A percentile compares a stretch with the other conserved stretches of the same genome.
These are phyloP conservation scores for Clathrus columnatus DNA, from an alignment of 768 basidiomycete genomes.

Conservation along the genomic window DNA sequence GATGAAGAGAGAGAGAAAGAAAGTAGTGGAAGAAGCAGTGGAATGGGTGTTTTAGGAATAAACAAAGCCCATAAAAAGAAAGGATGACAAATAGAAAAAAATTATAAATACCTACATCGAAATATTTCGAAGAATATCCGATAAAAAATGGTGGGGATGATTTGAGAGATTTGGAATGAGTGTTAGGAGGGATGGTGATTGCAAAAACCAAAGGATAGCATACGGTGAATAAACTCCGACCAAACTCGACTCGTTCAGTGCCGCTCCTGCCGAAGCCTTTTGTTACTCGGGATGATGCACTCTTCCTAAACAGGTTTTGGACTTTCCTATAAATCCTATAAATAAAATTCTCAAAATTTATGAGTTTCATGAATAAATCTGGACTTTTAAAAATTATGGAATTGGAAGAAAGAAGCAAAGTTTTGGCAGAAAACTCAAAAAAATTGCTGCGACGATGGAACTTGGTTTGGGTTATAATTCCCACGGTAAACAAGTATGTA, in stretches of 20 bases:
- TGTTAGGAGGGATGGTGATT: neutral
- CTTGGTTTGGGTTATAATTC: too few relatives aligned
- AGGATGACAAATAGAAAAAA: neutral
- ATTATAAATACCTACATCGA: neutral
- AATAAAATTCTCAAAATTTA: neutral
- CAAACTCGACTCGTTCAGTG: neutral
- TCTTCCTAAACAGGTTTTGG: neutral
- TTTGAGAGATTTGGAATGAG: neutral
- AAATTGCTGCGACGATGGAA: too few relatives aligned
- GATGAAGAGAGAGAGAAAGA: too few relatives aligned
- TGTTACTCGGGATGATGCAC: neutral
- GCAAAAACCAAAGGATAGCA: neutral
- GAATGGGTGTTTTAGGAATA: neutral
- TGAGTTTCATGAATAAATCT: neutral
- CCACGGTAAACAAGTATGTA: too few relatives aligned
- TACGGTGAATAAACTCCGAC: neutral
- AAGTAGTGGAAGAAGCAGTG: neutral
- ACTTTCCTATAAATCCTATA: neutral
- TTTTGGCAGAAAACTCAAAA: too few relatives aligned
- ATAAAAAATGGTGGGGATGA: neutral
- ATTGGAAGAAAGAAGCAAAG: too few relatives aligned
- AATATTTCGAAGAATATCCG: neutral
- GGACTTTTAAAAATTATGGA: neutral
- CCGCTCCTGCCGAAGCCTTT: neutral
- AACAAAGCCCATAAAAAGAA: neutral